Evolutionary conservation across 2,329 filamentous ascomycete genomes (phyloP), one percentile per base, ranked within the genome.

Genomic region (Diaporthe nobilis): DNA sequence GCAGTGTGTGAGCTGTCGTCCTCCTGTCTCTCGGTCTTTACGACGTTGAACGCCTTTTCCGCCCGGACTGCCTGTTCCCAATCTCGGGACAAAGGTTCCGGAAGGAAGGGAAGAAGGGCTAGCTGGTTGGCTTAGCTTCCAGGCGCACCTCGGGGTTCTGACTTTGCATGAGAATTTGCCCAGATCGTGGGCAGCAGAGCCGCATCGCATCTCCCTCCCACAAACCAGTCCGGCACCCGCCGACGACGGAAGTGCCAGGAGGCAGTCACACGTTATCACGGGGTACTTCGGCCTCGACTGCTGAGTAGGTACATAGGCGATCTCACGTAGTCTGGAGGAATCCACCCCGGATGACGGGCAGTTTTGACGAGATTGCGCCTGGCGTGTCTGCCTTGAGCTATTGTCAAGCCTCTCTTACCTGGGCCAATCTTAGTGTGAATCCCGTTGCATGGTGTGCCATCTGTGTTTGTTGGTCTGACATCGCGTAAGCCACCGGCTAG

Each of bases 371-470:
- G 13, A 70, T 28, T 70, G 34, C 65, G 65, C 65, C 65, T 70
- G 65, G 34, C 34, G 65, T 70, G 65, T 70, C 65, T 70, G 65
- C 65, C 65, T 70, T 70, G 65, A 42, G 65, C 65, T 55, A 70
- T 70, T 53, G 31, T 70, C 65, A 70, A 70, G 65, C 65, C 65
- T 53, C 47, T 70, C 49, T 70, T 55, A 55, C 49, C 13, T 55
- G 65, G 65, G 49, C 65, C 65, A 70, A 70, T 70, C 65, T 55
- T 20, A 42, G 49, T 42, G 25, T 55, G 34, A 20, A 10, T 10
- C 12, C 22, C 22, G 15, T 28, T 20, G 28, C 22, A 7, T n/a
- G n/a, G 47, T 68, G 63, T 53, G 47, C 47, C 39, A 22, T 68
- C 34, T 15, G 22, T 22, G 9, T 68, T 49, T 68, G 47, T 70